Evolutionary conservation across 257 asterid genomes (phyloP).

Genomic region (Solanum okadae): DNA sequence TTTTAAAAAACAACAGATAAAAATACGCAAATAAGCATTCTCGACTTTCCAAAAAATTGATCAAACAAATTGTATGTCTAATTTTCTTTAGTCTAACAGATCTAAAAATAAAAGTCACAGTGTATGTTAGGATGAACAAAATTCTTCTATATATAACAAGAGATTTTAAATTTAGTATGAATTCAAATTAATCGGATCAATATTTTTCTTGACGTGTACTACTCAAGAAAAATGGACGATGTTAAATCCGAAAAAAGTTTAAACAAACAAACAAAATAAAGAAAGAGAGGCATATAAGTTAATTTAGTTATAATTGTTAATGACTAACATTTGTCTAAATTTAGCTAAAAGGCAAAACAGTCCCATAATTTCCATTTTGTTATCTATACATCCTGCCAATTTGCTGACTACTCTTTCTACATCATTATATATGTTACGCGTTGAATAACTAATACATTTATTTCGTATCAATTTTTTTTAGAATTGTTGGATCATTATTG

Average conservation of each 20-base stretch:
- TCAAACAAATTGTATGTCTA: not conserved
- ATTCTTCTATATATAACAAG: not conserved
- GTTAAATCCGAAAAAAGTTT: not conserved
- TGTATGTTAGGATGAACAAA: not conserved
- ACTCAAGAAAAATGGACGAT: not conserved
- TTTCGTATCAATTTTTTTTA: fast-evolving
- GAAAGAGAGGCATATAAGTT: not conserved
- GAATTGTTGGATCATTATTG: not conserved
- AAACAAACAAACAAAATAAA: not conserved
- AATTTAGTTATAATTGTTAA: not conserved
- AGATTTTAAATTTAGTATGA: fast-evolving
- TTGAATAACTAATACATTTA: not conserved
- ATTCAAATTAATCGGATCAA: fast-evolving
- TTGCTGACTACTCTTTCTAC: not conserved
- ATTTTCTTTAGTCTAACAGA: not conserved
- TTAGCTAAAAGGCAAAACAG: not conserved
- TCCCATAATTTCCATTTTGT: not conserved
- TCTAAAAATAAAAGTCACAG: not conserved
- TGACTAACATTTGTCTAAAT: not conserved
- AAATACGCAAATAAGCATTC: not conserved
- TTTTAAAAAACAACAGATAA: too few species aligned
- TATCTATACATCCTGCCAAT: not conserved
- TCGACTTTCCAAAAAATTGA: not conserved
- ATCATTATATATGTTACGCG: not conserved
- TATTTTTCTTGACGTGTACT: not conserved